Conservation (phyloP, 768 basidiomycete genomes). For the Macrolepiota fuliginosa region DNA sequence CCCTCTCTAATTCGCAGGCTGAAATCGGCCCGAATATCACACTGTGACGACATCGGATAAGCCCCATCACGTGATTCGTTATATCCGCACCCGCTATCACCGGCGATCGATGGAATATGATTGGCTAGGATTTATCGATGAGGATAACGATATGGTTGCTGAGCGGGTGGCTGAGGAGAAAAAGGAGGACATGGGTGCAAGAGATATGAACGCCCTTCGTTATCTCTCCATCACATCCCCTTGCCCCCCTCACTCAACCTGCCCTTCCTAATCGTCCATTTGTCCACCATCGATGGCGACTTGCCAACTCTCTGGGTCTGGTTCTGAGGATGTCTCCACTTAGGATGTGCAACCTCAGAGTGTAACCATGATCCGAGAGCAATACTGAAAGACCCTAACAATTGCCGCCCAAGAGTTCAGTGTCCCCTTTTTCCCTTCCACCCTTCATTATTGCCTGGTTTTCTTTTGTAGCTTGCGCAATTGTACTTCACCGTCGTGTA, state of each 20-base stretch:
- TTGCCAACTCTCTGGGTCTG: neutral
- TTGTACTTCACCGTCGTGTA: conserved; percentile 10
- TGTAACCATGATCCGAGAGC: neutral
- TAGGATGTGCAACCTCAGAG: neutral
- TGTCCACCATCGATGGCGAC: conserved; percentile 3
- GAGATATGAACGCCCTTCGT: neutral
- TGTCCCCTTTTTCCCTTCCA: neutral
- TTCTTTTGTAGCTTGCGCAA: neutral
- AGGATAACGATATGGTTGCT: neutral
- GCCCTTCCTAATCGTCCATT: neutral
- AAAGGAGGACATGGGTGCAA: neutral
- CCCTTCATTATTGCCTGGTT: neutral
- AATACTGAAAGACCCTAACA: neutral
- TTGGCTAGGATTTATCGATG: conserved; percentile 8
- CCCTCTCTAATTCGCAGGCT: too few species aligned
- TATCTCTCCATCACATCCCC: conserved; percentile 9
- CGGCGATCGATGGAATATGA: conserved; percentile 8
- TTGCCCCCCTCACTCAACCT: neutral
- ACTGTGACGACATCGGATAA: neutral
- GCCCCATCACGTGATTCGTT: neutral
- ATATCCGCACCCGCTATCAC: neutral
- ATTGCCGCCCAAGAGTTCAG: conserved; percentile 6
- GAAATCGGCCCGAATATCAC: too few species aligned
- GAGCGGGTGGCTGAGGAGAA: neutral
- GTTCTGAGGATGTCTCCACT: neutral